Conservation (phyloP, 2,329 filamentous ascomycete species). For the Setomelanomma holmii region DNA sequence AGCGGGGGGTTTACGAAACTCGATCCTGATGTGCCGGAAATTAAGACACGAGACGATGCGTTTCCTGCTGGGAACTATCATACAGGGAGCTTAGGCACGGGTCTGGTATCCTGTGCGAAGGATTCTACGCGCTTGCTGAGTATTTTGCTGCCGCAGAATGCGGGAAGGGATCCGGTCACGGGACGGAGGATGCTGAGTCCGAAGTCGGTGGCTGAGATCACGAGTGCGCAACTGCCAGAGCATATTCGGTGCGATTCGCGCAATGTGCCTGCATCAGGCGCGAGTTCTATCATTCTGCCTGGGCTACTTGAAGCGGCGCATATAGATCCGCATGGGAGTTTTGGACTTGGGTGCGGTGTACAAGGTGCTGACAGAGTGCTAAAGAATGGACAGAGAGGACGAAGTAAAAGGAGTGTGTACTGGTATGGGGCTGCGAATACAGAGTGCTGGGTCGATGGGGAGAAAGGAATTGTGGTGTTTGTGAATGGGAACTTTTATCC, state of each 20-base stretch:
- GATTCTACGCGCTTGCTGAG: constrained; percentile 24
- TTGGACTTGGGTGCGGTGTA: constrained; percentile 57
- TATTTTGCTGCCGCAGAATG: constrained; percentile 24
- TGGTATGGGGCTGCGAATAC: constrained; percentile 37
- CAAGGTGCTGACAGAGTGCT: constrained; percentile 51
- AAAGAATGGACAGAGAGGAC: constrained; percentile 17
- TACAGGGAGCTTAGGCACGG: constrained; percentile 22
- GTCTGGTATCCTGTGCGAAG: constrained; percentile 19
- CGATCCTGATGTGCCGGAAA: constrained; percentile 14
- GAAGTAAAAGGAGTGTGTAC: constrained; percentile 29
- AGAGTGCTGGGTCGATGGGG: constrained; percentile 32
- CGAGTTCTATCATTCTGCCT: constrained; percentile 26
- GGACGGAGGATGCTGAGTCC: constrained; percentile 17
- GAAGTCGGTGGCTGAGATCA: constrained; percentile 17
- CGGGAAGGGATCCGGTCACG: constrained; percentile 21
- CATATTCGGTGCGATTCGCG: constrained; percentile 19
- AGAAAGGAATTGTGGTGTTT: constrained; percentile 25
- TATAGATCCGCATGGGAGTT: constrained; percentile 51
- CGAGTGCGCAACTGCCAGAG: constrained; percentile 18
- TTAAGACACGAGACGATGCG: constrained; percentile 8
- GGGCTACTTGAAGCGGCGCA: constrained; percentile 57
- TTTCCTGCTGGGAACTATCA: constrained; percentile 26
- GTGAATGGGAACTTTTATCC: constrained; percentile 29
- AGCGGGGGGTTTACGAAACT: constrained; percentile 18
- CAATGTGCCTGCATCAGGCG: constrained; percentile 27